Percentiles rank a stretch among this genome's conserved stretches.
Evolutionary conservation across 2,329 filamentous ascomycete species (phyloP).

Genomic region (Fusarium metavorans): DNA sequence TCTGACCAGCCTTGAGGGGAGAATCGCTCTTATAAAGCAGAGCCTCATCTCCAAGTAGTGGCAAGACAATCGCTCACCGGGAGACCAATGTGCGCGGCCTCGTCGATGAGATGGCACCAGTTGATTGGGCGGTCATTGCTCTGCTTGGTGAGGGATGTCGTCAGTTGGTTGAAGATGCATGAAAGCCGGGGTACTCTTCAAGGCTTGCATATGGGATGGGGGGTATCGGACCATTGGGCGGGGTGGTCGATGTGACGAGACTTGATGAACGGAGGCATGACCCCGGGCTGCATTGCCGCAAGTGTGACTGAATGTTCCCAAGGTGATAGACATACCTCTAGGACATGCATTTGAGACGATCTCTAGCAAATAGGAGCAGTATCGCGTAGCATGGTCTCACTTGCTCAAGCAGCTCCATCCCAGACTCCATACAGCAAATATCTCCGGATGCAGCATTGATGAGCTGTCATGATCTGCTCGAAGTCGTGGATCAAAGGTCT

Average conservation of each 20-base stretch:
- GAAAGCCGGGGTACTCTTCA: background rate
- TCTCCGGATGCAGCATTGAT: conserved; percentile 38
- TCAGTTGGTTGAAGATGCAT: conserved; percentile 35
- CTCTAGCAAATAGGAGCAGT: conserved; percentile 24
- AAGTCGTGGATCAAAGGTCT: conserved; percentile 16
- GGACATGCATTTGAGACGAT: conserved; percentile 17
- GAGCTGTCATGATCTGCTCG: conserved; percentile 40
- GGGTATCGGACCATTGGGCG: conserved; percentile 39
- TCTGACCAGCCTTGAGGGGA: conserved; percentile 7
- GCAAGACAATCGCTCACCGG: conserved; percentile 4
- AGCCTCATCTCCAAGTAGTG: conserved; percentile 27
- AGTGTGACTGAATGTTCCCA: conserved; percentile 26
- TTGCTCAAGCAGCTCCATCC: conserved; percentile 19
- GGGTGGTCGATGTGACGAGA: conserved; percentile 24
- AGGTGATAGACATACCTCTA: conserved; percentile 9
- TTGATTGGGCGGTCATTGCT: conserved; percentile 28
- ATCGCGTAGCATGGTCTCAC: conserved; percentile 16
- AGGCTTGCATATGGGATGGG: conserved; percentile 22
- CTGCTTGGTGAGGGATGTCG: conserved; percentile 24
- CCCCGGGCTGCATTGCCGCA: conserved; percentile 26
- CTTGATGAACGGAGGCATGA: conserved; percentile 37
- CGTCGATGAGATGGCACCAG: conserved; percentile 23
- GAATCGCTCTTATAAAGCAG: conserved; percentile 18
- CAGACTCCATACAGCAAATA: conserved; percentile 27
- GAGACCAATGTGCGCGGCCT: conserved; percentile 24